These are phyloP conservation scores for Colletotrichum sp. DNA, from an alignment of 2,329 filamentous ascomycete species.

Conservation along the genomic window DNA sequence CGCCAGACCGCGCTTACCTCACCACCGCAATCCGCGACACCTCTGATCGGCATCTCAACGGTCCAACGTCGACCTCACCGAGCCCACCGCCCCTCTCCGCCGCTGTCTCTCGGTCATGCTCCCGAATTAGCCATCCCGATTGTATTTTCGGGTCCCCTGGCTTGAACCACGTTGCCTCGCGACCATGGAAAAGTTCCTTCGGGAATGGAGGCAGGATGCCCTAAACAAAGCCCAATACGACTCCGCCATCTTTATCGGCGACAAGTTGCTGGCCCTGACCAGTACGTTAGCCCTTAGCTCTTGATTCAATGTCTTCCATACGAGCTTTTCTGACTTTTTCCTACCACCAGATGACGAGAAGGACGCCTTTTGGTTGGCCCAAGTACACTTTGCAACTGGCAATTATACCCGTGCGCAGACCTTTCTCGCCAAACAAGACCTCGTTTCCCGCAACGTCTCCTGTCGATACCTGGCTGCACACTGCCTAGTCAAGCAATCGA, in stretches of 20 bases:
- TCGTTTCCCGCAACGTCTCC: constrained; percentile 80
- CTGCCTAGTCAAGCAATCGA: constrained; percentile 90
- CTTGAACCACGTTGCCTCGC: not conserved
- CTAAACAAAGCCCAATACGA: constrained; percentile 96
- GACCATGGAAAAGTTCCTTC: constrained; percentile 88
- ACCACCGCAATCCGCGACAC: not conserved
- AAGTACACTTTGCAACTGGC: constrained; percentile 93
- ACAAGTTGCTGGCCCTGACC: constrained; percentile 94
- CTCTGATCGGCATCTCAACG: constrained; percentile 1
- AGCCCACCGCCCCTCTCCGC: not conserved
- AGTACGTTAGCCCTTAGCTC: constrained; percentile 58
- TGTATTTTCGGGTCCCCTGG: not conserved
- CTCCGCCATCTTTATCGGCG: constrained; percentile 94
- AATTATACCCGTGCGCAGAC: constrained; percentile 93
- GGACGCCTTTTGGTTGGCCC: constrained; percentile 97
- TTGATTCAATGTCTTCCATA: not conserved
- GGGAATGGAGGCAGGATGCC: constrained; percentile 94
- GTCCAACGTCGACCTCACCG: not conserved
- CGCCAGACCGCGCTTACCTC: constrained; percentile 19
- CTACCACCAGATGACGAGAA: constrained; percentile 77
- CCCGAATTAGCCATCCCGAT: not conserved
- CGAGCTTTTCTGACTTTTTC: not conserved
- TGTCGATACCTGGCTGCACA: constrained; percentile 94
- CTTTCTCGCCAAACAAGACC: constrained; percentile 83
- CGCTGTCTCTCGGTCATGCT: not conserved